Percentiles rank a stretch among this genome's conserved stretches.
Conservation (phyloP, 2,329 filamentous ascomycete genomes). For the Fusarium metavorans region DNA sequence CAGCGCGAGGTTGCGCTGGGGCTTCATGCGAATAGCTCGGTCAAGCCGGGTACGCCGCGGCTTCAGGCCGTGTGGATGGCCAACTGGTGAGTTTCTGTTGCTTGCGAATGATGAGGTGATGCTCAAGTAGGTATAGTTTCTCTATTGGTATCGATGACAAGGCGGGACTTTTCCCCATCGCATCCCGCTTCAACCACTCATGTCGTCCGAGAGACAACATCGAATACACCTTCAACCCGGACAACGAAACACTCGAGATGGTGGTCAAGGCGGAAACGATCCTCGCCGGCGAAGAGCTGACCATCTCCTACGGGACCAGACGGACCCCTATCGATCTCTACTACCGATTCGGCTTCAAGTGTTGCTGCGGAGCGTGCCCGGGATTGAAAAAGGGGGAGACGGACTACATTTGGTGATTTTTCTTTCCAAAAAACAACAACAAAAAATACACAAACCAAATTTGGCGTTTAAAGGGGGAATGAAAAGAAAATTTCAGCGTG, state of each 20-base stretch:
- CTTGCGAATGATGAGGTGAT: background rate
- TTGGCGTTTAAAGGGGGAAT: background rate
- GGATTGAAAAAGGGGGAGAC: conserved; percentile 36
- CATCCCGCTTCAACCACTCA: conserved; percentile 70
- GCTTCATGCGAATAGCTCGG: conserved; percentile 52
- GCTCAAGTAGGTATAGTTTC: conserved; percentile 31
- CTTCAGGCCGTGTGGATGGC: conserved; percentile 57
- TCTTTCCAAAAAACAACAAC: background rate
- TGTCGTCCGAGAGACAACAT: conserved; percentile 60
- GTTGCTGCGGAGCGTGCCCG: conserved; percentile 61
- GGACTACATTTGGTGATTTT: conserved; percentile 25
- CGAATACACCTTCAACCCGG: conserved; percentile 56
- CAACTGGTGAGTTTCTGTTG: conserved; percentile 56
- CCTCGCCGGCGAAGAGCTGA: conserved; percentile 60
- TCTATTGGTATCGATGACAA: conserved; percentile 42
- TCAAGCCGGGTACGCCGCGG: conserved; percentile 43
- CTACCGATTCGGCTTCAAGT: conserved; percentile 64
- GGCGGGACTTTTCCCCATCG: conserved; percentile 61
- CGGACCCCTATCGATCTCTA: conserved; percentile 53
- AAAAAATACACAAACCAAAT: background rate
- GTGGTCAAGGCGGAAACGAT: conserved; percentile 52
- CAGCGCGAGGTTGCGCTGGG: conserved; percentile 50
- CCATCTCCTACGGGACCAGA: conserved; percentile 60
- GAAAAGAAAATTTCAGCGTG: background rate
- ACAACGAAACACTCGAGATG: conserved; percentile 54